Evolutionary conservation across 345 rosid species (phyloP).

Genomic region (Eucalyptus cladocalyx): DNA sequence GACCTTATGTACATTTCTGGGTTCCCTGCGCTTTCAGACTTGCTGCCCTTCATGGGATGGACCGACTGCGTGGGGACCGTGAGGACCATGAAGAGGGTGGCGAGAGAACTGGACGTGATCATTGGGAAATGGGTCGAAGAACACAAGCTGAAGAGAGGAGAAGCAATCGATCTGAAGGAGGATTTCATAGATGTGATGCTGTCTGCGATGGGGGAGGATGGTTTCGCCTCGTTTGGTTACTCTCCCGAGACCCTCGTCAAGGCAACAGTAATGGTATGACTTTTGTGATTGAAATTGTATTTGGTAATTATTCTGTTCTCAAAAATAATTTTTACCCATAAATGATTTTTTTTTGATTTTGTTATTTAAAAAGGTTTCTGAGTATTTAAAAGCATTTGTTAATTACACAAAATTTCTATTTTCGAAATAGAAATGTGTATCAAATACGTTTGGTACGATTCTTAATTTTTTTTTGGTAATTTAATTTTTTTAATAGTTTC

Average conservation of each 20-base stretch:
- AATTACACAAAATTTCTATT: no score
- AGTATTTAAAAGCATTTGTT: no score
- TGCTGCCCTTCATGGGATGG: conserved; percentile 48
- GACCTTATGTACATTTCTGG: conserved; percentile 16
- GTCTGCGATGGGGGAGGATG: conserved; percentile 10
- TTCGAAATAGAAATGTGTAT: accelerated
- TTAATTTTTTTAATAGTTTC: no score
- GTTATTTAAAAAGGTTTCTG: accelerated
- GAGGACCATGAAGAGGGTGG: conserved; percentile 29
- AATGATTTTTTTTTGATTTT: no score
- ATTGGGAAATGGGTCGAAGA: conserved; percentile 50
- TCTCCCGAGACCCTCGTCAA: conserved; percentile 32
- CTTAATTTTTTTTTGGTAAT: no score
- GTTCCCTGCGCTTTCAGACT: conserved; percentile 26
- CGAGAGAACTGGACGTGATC: conserved; percentile 29
- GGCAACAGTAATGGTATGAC: conserved; percentile 45
- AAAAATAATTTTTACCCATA: accelerated
- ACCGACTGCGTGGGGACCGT: conserved; percentile 28
- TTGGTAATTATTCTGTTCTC: accelerated
- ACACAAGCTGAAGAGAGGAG: conserved; percentile 12
- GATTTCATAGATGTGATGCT: conserved; percentile 54
- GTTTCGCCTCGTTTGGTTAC: conserved; percentile 14
- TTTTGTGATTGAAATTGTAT: not conserved
- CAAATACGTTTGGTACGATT: no score
- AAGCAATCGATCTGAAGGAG: not conserved